Evolutionary conservation across 176 grass and related monocot species (phyloP).

Genomic region (Ensete glaucum): DNA sequence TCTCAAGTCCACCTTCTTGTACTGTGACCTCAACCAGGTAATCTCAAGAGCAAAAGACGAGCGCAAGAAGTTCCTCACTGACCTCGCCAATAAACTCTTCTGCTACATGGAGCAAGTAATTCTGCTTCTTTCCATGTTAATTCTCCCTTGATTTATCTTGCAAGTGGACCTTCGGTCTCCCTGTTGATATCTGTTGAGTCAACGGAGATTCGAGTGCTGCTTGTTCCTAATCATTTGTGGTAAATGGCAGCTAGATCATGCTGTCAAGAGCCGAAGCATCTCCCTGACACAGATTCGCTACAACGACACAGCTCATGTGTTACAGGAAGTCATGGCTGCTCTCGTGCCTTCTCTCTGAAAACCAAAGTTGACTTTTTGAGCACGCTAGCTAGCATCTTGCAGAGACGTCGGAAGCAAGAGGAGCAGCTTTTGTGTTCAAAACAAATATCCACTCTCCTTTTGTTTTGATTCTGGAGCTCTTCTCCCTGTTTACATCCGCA

Average conservation of each 20-base stretch:
- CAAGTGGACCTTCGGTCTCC: too few relatives aligned
- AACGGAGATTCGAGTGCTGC: neutral
- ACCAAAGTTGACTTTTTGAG: too few relatives aligned
- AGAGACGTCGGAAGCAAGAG: too few relatives aligned
- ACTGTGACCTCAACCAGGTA: conserved; percentile 15
- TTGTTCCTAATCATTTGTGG: neutral
- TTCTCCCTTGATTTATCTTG: neutral
- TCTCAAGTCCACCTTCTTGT: conserved; percentile 14
- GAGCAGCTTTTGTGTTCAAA: too few relatives aligned
- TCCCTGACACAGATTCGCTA: neutral
- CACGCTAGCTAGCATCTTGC: too few relatives aligned
- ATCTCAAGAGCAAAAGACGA: neutral
- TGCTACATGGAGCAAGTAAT: conserved; percentile 15
- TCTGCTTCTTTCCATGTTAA: neutral
- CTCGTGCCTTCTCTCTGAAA: neutral
- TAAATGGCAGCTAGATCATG: conserved; percentile 3
- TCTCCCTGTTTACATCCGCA: too few relatives aligned
- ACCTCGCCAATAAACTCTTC: conserved; percentile 9
- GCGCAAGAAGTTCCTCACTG: conserved; percentile 12
- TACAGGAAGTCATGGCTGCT: conserved; percentile 22
- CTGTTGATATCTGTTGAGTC: too few relatives aligned
- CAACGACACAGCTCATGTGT: conserved; percentile 2
- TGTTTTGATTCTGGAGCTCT: too few relatives aligned
- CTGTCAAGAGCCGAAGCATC: conserved; percentile 17
- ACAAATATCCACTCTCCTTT: too few relatives aligned